Evolutionary conservation across 2,329 filamentous ascomycete species (phyloP).

Genomic region (Diaporthe ampelina): DNA sequence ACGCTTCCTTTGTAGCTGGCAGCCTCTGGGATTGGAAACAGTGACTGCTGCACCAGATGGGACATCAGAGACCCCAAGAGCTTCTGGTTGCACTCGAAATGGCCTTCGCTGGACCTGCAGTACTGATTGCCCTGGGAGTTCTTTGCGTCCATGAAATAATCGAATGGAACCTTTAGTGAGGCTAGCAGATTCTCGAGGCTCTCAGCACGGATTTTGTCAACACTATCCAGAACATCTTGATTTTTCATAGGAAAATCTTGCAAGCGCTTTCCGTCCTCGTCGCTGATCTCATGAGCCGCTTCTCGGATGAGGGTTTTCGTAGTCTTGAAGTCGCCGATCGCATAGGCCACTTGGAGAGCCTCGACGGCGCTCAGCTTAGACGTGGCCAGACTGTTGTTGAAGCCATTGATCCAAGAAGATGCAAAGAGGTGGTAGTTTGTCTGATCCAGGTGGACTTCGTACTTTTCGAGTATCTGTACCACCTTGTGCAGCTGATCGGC

Average conservation of each 20-base stretch:
- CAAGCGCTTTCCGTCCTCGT: conserved; percentile 11
- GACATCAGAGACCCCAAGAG: conserved; percentile 39
- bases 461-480: conserved; percentile 35
- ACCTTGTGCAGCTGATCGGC: conserved; percentile 35
- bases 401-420: conserved; percentile 33
- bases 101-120: conserved; percentile 37
- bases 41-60: conserved; percentile 34
- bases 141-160: conserved; percentile 29
- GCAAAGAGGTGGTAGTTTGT: conserved; percentile 33
- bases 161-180: conserved; percentile 23
- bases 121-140: conserved; percentile 23
- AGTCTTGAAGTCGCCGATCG: conserved; percentile 39
- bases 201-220: conserved; percentile 21
- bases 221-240: conserved; percentile 13
- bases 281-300: conserved; percentile 30
- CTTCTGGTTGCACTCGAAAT: conserved; percentile 39
- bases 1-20: conserved; percentile 31
- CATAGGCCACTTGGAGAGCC: conserved; percentile 31
- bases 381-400: conserved; percentile 19
- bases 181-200: conserved; percentile 23
- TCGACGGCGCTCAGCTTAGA: conserved; percentile 19
- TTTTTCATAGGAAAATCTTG: conserved; percentile 24
- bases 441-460: conserved; percentile 34
- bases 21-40: conserved; percentile 37
- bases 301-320: conserved; percentile 34